Evolutionary conservation across 1,139 yeast genomes (phyloP), one percentile per base, ranked within the genome.

Genomic region (Pichia sp.): DNA sequence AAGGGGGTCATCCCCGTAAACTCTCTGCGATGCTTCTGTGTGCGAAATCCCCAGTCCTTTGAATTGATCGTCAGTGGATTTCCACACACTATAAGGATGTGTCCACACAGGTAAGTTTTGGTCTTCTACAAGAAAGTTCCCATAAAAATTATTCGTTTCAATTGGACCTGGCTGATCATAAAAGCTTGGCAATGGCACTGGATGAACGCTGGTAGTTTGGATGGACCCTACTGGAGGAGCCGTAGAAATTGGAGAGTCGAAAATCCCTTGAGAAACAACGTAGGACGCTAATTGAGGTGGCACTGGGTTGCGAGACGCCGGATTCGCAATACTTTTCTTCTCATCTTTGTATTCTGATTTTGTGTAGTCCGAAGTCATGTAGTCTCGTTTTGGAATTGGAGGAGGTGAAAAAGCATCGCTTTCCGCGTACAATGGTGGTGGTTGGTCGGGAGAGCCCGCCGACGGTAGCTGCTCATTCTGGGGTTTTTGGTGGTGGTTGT

Each of bases 91-190:
- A 66, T 88, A 90, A 1, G 97, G 97, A 64, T 85, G 90, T 1
- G 95, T 81, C 85, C 88, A 89, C 4, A 85, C 79, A 59, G 79
- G 85, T 53, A 80, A 71, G 10, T 79, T 78, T 65, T 87, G 93
- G 45, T 73, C 72, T 1, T 77, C 93, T 29, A 90, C 77, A 57
- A 89, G 72, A 67, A 90, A 72, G 70, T 90, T 90, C 8, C 88
- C 85, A 67, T 87, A 90, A 69, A 89, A 90, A 67, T 90, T 89
- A 72, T 90, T 90, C 19, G 97, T 90, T 60, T 82, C 82, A 49
- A 83, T 76, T 6, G 95, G 89, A 15, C 66, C 71, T 2, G 46
- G 46, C 46, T 62, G 58, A 44, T 57, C 54, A 45, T 74, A 73
- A 49, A 74, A 72, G 11, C 63, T 62, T 23, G 79, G 90, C 70